phyloP scores from a whole-genome alignment of 345 rosid genomes.

The Kernera saxatilis region DNA sequence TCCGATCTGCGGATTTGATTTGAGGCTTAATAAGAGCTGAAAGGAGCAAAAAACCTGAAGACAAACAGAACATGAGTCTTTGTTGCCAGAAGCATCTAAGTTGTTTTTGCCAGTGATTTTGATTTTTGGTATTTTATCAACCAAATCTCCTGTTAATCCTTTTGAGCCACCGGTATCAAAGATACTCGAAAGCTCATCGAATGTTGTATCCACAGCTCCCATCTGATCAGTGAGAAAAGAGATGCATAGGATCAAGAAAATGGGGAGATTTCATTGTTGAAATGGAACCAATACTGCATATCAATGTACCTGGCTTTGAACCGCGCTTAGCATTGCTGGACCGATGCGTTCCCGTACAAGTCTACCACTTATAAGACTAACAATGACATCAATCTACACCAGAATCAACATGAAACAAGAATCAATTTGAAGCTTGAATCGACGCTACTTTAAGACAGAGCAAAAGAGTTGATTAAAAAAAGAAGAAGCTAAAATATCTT shows the following conservation, averaged over 20 bases:
- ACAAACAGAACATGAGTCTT: conserved; percentile 85
- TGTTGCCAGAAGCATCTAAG: conserved; percentile 71
- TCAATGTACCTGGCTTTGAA: conserved; percentile 85
- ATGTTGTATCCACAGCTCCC: conserved; percentile 83
- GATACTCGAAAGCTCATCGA: conserved; percentile 73
- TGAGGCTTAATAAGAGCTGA: not conserved
- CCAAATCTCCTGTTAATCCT: conserved; percentile 73
- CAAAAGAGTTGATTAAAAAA: not conserved
- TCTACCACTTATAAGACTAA: conserved; percentile 96
- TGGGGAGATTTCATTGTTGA: not conserved
- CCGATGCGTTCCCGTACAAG: conserved; percentile 96
- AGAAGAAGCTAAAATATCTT: not conserved
- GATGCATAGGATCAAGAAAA: not conserved
- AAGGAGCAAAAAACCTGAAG: conserved; percentile 60
- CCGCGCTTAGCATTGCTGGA: conserved; percentile 99
- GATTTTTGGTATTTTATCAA: conserved; percentile 79
- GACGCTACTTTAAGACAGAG: not conserved
- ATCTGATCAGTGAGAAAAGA: conserved; percentile 43
- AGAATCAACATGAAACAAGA: conserved; percentile 9
- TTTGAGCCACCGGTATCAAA: conserved; percentile 77
- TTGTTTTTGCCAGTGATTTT: conserved; percentile 58
- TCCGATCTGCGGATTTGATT: not conserved
- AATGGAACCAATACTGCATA: not conserved
- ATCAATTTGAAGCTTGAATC: not conserved
- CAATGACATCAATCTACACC: conserved; percentile 89